These are phyloP conservation scores for Guillardia theta DNA, from an alignment of 78 protist genomes.

Conservation along the genomic window DNA sequence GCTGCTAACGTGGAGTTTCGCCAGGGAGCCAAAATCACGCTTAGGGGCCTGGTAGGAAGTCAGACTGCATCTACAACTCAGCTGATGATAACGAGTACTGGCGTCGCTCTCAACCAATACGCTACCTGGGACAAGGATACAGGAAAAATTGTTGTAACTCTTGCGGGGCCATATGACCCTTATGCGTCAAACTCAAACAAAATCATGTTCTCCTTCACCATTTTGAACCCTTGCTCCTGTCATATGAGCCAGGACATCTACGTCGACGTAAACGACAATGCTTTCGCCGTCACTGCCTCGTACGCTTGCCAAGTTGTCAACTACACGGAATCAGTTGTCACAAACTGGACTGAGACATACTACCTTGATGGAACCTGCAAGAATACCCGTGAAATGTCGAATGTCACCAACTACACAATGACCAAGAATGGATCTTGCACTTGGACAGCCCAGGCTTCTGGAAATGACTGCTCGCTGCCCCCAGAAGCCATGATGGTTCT, in stretches of 20 bases:
- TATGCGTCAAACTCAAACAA: neutral
- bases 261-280: no score
- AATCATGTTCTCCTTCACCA: neutral
- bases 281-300: no score
- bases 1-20: neutral
- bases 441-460: neutral
- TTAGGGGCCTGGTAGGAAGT: neutral
- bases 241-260: neutral
- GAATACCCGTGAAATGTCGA: no score
- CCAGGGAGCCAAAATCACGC: neutral
- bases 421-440: neutral
- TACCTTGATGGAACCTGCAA: no score
- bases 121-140: neutral
- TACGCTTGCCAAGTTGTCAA: no score
- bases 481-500: neutral
- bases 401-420: neutral
- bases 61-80: neutral
- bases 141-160: neutral
- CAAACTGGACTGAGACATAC: no score
- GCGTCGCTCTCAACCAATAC: neutral
- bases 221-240: neutral
- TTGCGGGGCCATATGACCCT: neutral
- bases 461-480: neutral
- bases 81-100: neutral
- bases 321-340: no score